phyloP scores from a whole-genome alignment of 106 monocot species.

The Agapanthus africanus region DNA sequence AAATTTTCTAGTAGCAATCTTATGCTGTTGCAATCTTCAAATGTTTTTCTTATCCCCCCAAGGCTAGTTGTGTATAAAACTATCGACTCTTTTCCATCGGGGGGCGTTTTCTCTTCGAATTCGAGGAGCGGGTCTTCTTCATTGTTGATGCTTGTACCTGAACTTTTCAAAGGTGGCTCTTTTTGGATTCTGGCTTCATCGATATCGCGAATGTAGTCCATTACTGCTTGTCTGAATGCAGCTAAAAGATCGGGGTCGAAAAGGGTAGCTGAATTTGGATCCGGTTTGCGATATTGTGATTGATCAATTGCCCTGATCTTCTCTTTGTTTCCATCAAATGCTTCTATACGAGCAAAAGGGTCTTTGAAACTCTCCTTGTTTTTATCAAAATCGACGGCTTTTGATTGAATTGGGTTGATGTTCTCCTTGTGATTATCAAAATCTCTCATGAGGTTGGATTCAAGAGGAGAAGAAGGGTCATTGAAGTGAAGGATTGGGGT shows the following conservation, averaged over 20 bases:
- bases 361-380: conserved; percentile 6
- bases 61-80: conserved; percentile 71
- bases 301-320: conserved; percentile 3
- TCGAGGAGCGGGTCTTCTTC: conserved; percentile 16
- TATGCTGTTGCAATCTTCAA: conserved; percentile 63
- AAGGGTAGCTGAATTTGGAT: conserved; percentile 26
- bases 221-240: conserved; percentile 28
- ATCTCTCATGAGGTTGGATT: not conserved
- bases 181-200: not conserved
- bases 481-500: conserved; percentile 12
- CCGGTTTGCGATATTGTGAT: conserved; percentile 19
- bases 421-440: not conserved
- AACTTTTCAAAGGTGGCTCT: conserved; percentile 1
- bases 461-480: conserved; percentile 10
- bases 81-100: conserved; percentile 29
- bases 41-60: conserved; percentile 60
- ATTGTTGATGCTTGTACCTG: not conserved
- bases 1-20: conserved; percentile 34
- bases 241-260: conserved; percentile 44
- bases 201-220: conserved; percentile 11
- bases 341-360: too few species aligned
- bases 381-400: too few species aligned
- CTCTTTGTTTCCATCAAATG: conserved; percentile 12
- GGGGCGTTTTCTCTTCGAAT: conserved; percentile 43
- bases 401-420: too few species aligned